A percentile compares a stretch with the other conserved stretches of the same genome.
Conservation (phyloP, 164 flowering plant genomes). For the Euptelea pleiosperma region DNA sequence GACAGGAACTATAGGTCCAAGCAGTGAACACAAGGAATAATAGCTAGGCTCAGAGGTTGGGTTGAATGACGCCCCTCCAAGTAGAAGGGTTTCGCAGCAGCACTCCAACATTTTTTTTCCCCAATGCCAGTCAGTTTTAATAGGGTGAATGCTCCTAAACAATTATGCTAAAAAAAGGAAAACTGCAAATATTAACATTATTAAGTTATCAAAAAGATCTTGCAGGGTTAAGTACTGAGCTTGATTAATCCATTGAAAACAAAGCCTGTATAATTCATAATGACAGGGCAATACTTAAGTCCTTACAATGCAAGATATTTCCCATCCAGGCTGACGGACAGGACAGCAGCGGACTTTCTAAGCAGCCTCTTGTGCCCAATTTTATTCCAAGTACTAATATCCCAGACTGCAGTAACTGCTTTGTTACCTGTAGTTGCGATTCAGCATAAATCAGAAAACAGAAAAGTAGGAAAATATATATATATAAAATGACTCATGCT, state of each 20-base stretch:
- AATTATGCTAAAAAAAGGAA: neutral
- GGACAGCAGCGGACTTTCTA: conserved; percentile 64
- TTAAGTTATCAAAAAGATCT: too few relatives aligned
- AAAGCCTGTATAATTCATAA: neutral
- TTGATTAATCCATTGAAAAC: too few relatives aligned
- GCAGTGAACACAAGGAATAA: too few relatives aligned
- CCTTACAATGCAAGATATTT: conserved; percentile 95
- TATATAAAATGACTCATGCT: too few relatives aligned
- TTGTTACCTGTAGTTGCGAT: conserved; percentile 48
- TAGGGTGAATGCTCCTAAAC: neutral
- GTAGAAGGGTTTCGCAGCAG: neutral
- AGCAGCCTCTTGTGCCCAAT: conserved; percentile 79
- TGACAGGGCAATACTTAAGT: neutral
- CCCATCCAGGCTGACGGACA: conserved; percentile 86
- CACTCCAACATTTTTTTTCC: neutral
- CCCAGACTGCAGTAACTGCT: conserved; percentile 74
- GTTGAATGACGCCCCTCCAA: neutral
- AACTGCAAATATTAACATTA: neutral
- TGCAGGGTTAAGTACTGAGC: too few relatives aligned
- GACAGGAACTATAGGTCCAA: too few relatives aligned
- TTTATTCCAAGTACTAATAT: conserved; percentile 87
- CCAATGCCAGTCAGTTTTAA: neutral
- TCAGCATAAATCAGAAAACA: conserved; percentile 9
- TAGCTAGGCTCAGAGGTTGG: neutral
- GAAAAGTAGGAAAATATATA: neutral